phyloP scores from a whole-genome alignment of 2,329 filamentous ascomycete genomes.

The Mycosphaerella arachidis region DNA sequence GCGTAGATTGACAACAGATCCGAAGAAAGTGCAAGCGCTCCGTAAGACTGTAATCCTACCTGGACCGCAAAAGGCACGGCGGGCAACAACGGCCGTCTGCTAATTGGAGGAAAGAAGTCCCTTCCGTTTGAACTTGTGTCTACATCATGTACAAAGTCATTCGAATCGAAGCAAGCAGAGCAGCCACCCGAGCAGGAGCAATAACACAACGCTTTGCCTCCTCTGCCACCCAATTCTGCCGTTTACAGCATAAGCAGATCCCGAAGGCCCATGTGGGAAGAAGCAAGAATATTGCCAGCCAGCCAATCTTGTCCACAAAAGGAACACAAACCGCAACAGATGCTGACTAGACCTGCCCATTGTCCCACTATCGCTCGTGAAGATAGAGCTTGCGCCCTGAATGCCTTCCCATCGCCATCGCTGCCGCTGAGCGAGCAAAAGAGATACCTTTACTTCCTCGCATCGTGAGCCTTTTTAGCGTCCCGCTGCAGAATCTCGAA shows the following conservation, averaged over 20 bases:
- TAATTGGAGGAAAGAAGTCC: background rate
- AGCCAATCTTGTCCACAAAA: background rate
- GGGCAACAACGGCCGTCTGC: background rate
- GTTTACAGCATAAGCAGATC: background rate
- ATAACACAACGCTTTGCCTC: background rate
- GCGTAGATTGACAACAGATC: no score
- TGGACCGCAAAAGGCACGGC: background rate
- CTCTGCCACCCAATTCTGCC: background rate
- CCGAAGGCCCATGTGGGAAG: no score
- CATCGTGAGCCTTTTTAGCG: conserved; percentile 50
- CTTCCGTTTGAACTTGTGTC: background rate
- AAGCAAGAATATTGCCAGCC: no score
- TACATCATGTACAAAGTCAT: background rate
- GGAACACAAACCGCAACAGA: background rate
- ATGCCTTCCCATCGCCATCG: no score
- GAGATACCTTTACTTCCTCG: conserved; percentile 36
- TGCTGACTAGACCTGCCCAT: background rate
- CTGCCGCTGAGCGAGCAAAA: no score
- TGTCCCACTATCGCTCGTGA: background rate
- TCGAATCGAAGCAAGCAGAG: background rate
- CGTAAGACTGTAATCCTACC: no score
- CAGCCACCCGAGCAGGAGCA: background rate
- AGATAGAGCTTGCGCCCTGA: background rate
- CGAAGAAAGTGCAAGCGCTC: no score
- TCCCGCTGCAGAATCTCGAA: conserved; percentile 53